Evolutionary conservation across 2,329 filamentous ascomycete species (phyloP), one percentile per base, ranked within the genome.

Genomic region (Kalaharituber pfeilii): DNA sequence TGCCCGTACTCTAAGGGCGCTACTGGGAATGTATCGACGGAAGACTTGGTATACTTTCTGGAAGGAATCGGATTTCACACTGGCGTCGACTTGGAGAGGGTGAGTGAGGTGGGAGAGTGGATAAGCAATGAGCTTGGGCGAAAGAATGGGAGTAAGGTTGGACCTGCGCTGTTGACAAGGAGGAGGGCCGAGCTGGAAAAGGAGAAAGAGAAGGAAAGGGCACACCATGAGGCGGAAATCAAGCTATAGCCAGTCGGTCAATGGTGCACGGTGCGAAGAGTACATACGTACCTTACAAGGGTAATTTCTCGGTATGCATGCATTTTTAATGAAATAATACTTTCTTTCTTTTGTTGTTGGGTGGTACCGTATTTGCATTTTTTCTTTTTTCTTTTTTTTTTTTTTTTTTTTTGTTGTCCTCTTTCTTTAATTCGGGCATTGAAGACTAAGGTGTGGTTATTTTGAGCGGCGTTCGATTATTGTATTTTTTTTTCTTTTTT

Each of bases 1-100:
- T 93, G 86, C 65, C 86, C 86, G 0, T 94, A 85, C 65, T 84
- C 81, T 58, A 86, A 85, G 0, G 86, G 86, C 0, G 86, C 86
- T 0, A 91, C 85, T 39, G 86, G 86, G 1, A 94, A 93, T 66
- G 84, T 89, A 11, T 80, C 84, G 1, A 88, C 85, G 0, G 86
- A 94, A 69, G 83, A 93, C 66, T 69, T 93, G 68, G 81, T 91
- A 1, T 86, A 89, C 65, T 81, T 84, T 55, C 70, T 85, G 65
- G 80, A 86, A 66, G 83, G 77, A 57, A 67, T 87, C 53, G 86
- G 86, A 0, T 79, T 85, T 69, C 72, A 79, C 42, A 88, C 85
- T 0, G 85, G 84, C 0, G 75, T 91, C 1, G 76, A 85, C 65
- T 60, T 86, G 56, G 76, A 82, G 58, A 75, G 74, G 44, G 69